Base-by-base conservation (phyloP, 2,329 filamentous ascomycete genomes). In the Sarocladium brachiariae region DNA sequence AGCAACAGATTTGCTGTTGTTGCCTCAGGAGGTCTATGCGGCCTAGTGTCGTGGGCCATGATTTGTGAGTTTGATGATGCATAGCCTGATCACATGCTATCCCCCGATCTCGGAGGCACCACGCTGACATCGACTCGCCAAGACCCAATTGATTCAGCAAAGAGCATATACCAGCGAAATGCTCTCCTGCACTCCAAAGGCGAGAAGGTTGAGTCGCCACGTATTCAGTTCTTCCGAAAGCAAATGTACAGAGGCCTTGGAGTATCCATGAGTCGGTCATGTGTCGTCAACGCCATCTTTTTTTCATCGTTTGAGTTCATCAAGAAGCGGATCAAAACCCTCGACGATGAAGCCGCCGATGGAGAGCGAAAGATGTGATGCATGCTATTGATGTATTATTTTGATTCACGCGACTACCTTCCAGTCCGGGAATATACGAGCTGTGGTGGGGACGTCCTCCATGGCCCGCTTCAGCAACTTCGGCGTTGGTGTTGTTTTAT, bases 261-360 rank as follows among this genome's bases (percentile, higher is more conserved):
- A 19, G 88, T 93, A 23, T 91, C 87, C 33, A 91, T 93, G 83
- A 78, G 81, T 57, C 83, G 89, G 51, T 91, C 87, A 11, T 90
- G 86, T 60, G 75, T 89, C 49, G 83, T 93, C 58, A 95, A 95
- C 64, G 87, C 88, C 57, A 87, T 95, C 60, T 95, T 95, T 75
- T 95, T 95, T 70, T 90, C 87, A 38, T 86, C 84, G 34, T 95
- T 93, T 64, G 89, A 95, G 69, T 84, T 89, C 59, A 78, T 88
- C 59, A 93, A 93, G 71, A 84, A 83, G 64, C 74, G 75, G 56
- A 80, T 83, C 66, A 76, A 78, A 61, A 66, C 70, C 9, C 68
- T 78, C 56, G 75, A 80, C 34, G 75, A 80, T 47, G 59, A 65
- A 19, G 53, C 55, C 31, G 51, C 55, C 34, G 50, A 31, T 19